A percentile compares a stretch with the other conserved stretches of the same genome.
These are phyloP conservation scores for Thalassiosira exigua DNA, from an alignment of 352 stramenopile species.

Conservation along the genomic window DNA sequence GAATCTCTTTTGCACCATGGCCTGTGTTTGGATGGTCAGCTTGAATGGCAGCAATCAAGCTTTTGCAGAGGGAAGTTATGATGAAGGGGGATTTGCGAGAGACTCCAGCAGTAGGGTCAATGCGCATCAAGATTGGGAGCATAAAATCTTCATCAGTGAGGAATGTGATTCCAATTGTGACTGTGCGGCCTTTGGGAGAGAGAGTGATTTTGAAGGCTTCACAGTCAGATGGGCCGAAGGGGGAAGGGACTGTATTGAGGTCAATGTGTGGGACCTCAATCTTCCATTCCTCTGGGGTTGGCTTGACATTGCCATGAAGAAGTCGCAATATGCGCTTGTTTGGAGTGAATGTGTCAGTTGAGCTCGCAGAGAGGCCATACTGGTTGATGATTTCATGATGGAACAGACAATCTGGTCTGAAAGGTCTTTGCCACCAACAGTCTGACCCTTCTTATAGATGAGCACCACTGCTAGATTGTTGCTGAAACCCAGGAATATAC, in stretches of 20 bases:
- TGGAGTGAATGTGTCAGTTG: background rate
- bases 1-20: background rate
- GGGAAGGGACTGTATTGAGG: background rate
- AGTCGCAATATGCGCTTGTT: slow-evolving; percentile 1
- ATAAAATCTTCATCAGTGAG: slow-evolving; percentile 21
- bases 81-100: slow-evolving; percentile 7
- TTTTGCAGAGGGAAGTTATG: slow-evolving; percentile 11
- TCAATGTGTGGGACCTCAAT: background rate
- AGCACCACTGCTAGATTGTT: background rate
- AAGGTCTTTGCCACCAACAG: too few relatives aligned
- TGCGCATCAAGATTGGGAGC: slow-evolving; percentile 1
- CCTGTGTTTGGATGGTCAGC: slow-evolving; percentile 13
- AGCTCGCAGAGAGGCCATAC: slow-evolving; percentile 9
- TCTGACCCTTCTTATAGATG: background rate
- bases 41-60: slow-evolving; percentile 14
- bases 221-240: background rate
- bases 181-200: background rate
- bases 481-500: background rate
- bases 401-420: too few relatives aligned
- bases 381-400: slow-evolving; percentile 19
- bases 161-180: slow-evolving; percentile 10
- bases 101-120: too few relatives aligned
- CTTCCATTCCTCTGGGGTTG: background rate
- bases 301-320: background rate
- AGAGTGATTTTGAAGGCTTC: slow-evolving; percentile 3